Conservation (phyloP, 169 alveolate species). For the Cryptosporidium tyzzeri region DNA sequence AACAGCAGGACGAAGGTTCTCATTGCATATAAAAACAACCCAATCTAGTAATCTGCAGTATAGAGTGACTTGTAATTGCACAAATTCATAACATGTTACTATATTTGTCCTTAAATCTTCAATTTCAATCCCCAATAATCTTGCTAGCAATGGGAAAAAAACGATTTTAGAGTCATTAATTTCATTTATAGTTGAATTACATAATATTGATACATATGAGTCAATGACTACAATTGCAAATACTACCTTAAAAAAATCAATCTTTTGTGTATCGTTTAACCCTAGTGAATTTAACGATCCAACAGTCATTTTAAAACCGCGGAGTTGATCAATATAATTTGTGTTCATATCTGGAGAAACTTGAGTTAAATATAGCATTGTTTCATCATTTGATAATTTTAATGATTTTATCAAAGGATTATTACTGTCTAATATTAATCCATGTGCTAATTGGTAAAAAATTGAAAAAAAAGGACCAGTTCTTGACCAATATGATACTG, state of each 20-base stretch:
- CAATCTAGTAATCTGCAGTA: slow-evolving; percentile 61
- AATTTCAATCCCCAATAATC: slow-evolving; percentile 32
- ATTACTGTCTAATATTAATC: slow-evolving; percentile 46
- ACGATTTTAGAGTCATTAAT: slow-evolving; percentile 10
- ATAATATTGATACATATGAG: slow-evolving; percentile 37
- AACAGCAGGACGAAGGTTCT: slow-evolving; percentile 43
- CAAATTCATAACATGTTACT: slow-evolving; percentile 23
- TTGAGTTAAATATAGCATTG: slow-evolving; percentile 33
- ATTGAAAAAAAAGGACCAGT: slow-evolving; percentile 38
- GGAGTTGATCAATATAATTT: slow-evolving; percentile 47
- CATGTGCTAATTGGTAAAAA: slow-evolving; percentile 72
- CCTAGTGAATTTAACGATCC: slow-evolving; percentile 68
- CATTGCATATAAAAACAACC: slow-evolving; percentile 9
- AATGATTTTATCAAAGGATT: slow-evolving; percentile 44
- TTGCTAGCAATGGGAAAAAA: slow-evolving; percentile 48
- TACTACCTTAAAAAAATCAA: slow-evolving; percentile 56
- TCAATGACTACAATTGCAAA: slow-evolving; percentile 39
- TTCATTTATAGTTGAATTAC: slow-evolving; percentile 10
- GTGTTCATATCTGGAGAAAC: slow-evolving; percentile 53
- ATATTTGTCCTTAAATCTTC: slow-evolving; percentile 15
- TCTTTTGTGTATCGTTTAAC: slow-evolving; percentile 39
- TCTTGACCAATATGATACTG: slow-evolving; percentile 55
- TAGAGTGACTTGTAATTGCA: slow-evolving; percentile 39
- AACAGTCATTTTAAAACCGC: slow-evolving; percentile 56
- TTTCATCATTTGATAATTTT: slow-evolving; percentile 14